Base-by-base conservation (phyloP, 306 rosid species). In the Alnus rubra region DNA sequence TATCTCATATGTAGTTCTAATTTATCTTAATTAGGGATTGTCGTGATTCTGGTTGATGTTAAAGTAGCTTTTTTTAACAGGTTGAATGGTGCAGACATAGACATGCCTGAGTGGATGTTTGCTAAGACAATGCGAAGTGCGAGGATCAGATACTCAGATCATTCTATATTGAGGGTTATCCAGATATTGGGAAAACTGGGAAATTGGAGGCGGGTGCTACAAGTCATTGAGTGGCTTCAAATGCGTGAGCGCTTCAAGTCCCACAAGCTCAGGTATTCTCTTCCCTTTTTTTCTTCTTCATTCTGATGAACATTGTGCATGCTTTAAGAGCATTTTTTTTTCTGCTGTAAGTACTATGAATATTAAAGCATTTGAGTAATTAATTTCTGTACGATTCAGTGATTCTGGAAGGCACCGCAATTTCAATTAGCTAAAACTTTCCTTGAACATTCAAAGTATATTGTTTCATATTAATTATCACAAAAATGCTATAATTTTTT, bases 151-250 rank as follows among this genome's bases (percentile, higher is more conserved):
- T 95, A 75, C 87, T 83, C 90, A 64, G 98, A 95, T 83, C 93
- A 95, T 86, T 86, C 97, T 73, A 89, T 95, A 79, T 79, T 84
- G 70, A 87, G 96, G 87, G 83, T 95, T 83, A 92, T 95, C 84
- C 95, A 88, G 85, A 74, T 87, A 60, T 84, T 95, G 86, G 98
- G 96, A 77, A 91, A 88, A 78, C 81, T 91, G 2, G 94, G 96
- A 83, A 95, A 95, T 78, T 95, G 98, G 98, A 88, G 85, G 84
- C 87, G 97, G 83, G 98, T 91, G 78, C 80, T 95, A 81, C 97
- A 90, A 84, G 90, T 95, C 75, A 89, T 92, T 59, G 98, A 95
- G 83, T 94, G 98, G 97, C 97, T 94, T 89, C 97, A 92, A 88
- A 88, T 78, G 81, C 92, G 91, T 83, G 95, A 91, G 77, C 94